Evolutionary conservation across 768 basidiomycete genomes (phyloP), one percentile per base, ranked within the genome.

Genomic region (Suillus spraguei): DNA sequence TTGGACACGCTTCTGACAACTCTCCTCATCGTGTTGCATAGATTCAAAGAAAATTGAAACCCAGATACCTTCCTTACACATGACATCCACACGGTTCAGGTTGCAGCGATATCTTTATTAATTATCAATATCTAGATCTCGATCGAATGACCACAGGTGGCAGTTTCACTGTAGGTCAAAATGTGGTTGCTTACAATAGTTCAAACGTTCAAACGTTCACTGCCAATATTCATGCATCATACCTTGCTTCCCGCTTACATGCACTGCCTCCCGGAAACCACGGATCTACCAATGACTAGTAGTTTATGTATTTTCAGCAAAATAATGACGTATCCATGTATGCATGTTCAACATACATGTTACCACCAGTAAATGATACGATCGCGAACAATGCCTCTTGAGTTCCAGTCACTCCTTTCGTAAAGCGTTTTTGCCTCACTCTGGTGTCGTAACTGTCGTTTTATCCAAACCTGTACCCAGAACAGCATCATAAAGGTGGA

Each of bases 1-100:
- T 66, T 55, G 39, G 65, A 58, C 59, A 54, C 63, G 52, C 60
- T 64, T 32, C 60, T 47, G 38, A 47, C 53, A 6, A 50, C 42
- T 56, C 65, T 50, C 9, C 58, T 60, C 58, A 38, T 61, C 38
- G 17, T 62, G 39, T 32, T 36, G 16, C 28, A 22, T 33, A 5
- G 50, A 52, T 32, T 2, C 36, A 36, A 66, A 28, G 49, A 20
- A 50, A 63, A 64, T 73, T 74, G 64, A 67, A 74, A 69, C 66
- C 22, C 70, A 72, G 72, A 68, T 56, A 39, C 38, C 22, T 52
- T 41, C 38, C 22, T 52, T 41, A 24, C 46, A 49, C 47, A 49
- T 24, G 24, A 49, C 33, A 39, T 54, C 36, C 7, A 62, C 28
- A 47, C 13, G 3, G 46, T 47, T 49, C n/a, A 16, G n/a, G n/a